phyloP scores from a whole-genome alignment of 1,139 yeast genomes.

The Taphrina deformans region DNA sequence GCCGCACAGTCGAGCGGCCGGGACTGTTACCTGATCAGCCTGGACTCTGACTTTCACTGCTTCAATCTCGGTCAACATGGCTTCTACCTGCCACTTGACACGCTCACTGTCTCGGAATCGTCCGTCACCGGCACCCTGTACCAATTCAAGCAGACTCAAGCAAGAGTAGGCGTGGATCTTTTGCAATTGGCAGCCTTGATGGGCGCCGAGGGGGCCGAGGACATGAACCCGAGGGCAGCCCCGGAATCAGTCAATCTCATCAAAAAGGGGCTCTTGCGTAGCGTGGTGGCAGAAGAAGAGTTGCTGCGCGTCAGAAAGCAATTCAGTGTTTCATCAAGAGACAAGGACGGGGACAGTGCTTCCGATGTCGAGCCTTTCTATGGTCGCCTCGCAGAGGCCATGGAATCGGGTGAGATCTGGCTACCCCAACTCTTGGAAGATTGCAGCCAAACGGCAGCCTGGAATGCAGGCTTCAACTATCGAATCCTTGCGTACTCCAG shows the following conservation, averaged over 20 bases:
- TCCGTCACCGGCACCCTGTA: slow-evolving; percentile 5
- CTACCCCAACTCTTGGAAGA: slow-evolving; percentile 16
- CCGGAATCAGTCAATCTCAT: background rate
- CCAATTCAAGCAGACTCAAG: background rate
- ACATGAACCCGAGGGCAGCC: background rate
- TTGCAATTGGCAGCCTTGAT: slow-evolving; percentile 6
- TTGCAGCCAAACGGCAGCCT: background rate
- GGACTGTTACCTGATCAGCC: slow-evolving; percentile 6
- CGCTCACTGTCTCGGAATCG: background rate
- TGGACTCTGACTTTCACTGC: slow-evolving; percentile 20
- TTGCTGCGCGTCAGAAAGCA: background rate
- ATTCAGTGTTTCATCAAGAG: background rate
- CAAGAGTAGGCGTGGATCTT: background rate
- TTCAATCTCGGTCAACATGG: slow-evolving; percentile 17
- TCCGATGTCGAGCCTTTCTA: background rate
- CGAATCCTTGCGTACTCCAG: background rate
- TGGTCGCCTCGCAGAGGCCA: background rate
- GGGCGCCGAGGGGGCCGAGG: slow-evolving; percentile 14
- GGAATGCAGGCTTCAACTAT: background rate
- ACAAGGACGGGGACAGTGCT: no score
- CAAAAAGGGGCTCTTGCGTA: background rate
- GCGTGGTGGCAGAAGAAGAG: background rate
- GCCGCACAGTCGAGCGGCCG: background rate
- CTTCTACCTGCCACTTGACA: slow-evolving; percentile 11
- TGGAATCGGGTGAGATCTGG: background rate